phyloP scores from a whole-genome alignment of 148 eudicot species.

The Pharnaceum exiguum region DNA sequence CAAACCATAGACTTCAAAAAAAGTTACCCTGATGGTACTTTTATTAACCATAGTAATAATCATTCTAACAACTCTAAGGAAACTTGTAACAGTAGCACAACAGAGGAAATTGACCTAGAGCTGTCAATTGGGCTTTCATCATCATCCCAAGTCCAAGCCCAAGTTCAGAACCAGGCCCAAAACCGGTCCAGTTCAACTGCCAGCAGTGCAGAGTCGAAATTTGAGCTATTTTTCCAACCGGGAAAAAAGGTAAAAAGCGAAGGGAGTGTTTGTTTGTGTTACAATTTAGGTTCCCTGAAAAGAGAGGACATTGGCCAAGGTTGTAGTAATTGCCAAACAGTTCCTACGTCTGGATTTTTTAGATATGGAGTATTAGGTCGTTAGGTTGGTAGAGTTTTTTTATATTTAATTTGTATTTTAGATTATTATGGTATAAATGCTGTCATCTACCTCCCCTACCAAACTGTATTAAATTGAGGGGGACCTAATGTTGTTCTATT shows the following conservation, averaged over 20 bases:
- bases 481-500: background rate
- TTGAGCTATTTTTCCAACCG: constrained; percentile 1
- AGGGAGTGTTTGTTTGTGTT: constrained; percentile 27
- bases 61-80: constrained; percentile 28
- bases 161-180: constrained; percentile 19
- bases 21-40: background rate
- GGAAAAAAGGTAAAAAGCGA: background rate
- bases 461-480: constrained; percentile 10
- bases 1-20: constrained; percentile 21
- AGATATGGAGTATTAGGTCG: constrained; percentile 19
- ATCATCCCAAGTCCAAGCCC: too few relatives aligned
- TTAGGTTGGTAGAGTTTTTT: background rate
- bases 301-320: constrained; percentile 14
- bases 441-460: background rate
- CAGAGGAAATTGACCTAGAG: constrained; percentile 48
- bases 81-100: constrained; percentile 52
- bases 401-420: background rate
- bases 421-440: constrained; percentile 2
- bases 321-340: constrained; percentile 34
- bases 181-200: background rate
- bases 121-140: constrained; percentile 50
- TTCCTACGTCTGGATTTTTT: constrained; percentile 15
- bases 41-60: constrained; percentile 8
- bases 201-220: constrained; percentile 22
- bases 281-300: constrained; percentile 28